Evolutionary conservation across 2,329 filamentous ascomycete species (phyloP), one percentile per base, ranked within the genome.

Genomic region (Xylaria polymorpha): DNA sequence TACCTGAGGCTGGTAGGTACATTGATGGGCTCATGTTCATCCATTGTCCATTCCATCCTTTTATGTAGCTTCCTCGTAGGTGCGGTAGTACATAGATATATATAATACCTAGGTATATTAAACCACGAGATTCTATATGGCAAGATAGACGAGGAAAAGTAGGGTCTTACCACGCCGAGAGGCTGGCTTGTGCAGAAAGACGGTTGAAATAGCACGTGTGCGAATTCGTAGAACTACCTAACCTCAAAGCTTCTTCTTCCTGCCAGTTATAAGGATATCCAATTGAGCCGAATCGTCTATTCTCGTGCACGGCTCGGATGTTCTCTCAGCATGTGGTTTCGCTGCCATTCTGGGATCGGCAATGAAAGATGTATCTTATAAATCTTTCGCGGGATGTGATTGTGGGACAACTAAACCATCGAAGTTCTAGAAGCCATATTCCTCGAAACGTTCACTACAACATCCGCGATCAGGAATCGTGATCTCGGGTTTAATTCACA

Each of bases 341-440:
- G 94, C 94, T 44, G 94, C 94, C 67, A 82, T 83, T 69, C 89
- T 85, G 55, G 96, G 96, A 78, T 99, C 94, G 48, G 94, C 94
- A 77, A 98, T 95, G 85, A 98, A 99, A 85, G 98, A 98, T 66
- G 96, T 98, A 78, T 99, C 96, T 86, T 99, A 96, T 74, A 98
- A 87, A 80, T 99, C 96, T 79, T 96, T 93, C 68, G 96, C 96
- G 61, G 61, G 96, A 81, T 99, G 96, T 86, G 99, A 96, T 83
- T 72, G 96, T 37, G 95, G 95, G 62, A 98, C 95, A 81, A 95
- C 98, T 72, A 99, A 93, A 29, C 94, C 90, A 79, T 98, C 95
- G 81, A 98, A 98, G 83, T n/a, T n/a, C n/a, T n/a, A n/a, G n/a
- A n/a, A n/a, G n/a, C n/a, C n/a, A n/a, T n/a, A n/a, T n/a, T n/a